These are phyloP conservation scores for Spathaspora gorwiae DNA, from an alignment of 805 yeast species.

Conservation along the genomic window DNA sequence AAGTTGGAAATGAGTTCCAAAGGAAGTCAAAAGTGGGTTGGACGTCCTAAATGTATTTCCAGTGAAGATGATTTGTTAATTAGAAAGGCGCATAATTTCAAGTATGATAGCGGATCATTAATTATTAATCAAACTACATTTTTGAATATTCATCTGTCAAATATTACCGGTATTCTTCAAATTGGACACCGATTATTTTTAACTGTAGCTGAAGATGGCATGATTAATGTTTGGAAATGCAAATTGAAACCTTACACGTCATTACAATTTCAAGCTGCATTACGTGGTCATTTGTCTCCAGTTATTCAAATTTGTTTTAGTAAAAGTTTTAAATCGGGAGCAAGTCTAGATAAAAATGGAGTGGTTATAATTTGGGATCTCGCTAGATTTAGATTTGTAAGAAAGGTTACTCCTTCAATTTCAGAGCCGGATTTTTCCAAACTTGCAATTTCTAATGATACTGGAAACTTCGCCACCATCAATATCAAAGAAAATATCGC, in stretches of 20 bases:
- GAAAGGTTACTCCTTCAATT: slow-evolving; percentile 24
- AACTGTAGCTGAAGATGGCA: slow-evolving; percentile 55
- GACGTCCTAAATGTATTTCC: slow-evolving; percentile 38
- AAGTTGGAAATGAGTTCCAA: slow-evolving; percentile 42
- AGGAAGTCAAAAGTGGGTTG: slow-evolving; percentile 45
- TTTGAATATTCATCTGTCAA: slow-evolving; percentile 38
- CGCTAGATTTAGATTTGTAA: slow-evolving; percentile 45
- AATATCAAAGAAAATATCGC: slow-evolving; percentile 14
- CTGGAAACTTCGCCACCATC: slow-evolving; percentile 48
- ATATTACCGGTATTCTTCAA: slow-evolving; percentile 37
- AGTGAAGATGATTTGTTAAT: slow-evolving; percentile 35
- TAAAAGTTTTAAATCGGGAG: slow-evolving; percentile 48
- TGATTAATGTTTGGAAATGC: slow-evolving; percentile 56
- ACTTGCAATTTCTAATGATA: slow-evolving; percentile 47
- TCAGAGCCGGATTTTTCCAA: slow-evolving; percentile 13
- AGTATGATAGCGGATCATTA: slow-evolving; percentile 25
- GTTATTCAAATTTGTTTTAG: slow-evolving; percentile 47
- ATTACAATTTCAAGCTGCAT: slow-evolving; percentile 39
- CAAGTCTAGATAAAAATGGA: slow-evolving; percentile 55
- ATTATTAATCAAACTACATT: slow-evolving; percentile 40
- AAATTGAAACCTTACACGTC: slow-evolving; percentile 19
- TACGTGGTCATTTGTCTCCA: slow-evolving; percentile 55
- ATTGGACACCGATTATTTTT: slow-evolving; percentile 40
- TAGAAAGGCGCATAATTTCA: slow-evolving; percentile 22
- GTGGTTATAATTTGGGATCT: slow-evolving; percentile 62